A percentile compares a stretch with the other conserved stretches of the same genome.
These are phyloP conservation scores for Penicillium sp. DNA, from an alignment of 2,329 filamentous ascomycete genomes.

Conservation along the genomic window DNA sequence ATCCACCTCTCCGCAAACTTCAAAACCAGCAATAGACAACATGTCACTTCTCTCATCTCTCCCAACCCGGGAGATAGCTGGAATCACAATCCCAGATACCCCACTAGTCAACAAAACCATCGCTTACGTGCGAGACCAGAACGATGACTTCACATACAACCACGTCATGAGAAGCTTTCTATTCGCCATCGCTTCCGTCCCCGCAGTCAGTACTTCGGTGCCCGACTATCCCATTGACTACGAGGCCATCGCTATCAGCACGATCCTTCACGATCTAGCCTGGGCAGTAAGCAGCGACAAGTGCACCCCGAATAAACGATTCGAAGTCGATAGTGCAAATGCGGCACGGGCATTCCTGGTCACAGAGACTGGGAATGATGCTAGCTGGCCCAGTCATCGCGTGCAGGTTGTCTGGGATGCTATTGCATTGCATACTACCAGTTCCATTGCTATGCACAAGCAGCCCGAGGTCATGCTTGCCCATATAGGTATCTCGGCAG, in stretches of 20 bases:
- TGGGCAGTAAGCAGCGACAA: conserved; percentile 40
- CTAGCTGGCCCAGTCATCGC: conserved; percentile 40
- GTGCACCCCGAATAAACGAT: conserved; percentile 47
- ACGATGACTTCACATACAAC: not conserved
- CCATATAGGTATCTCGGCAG: conserved; percentile 36
- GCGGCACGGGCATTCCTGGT: conserved; percentile 44
- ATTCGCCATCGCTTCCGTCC: not conserved
- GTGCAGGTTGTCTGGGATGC: conserved; percentile 52
- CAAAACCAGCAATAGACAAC: not conserved
- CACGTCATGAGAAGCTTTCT: not conserved
- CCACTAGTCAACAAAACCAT: not conserved
- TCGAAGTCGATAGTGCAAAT: conserved; percentile 53
- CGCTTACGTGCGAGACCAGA: not conserved
- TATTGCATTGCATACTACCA: conserved; percentile 49
- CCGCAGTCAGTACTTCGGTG: not conserved
- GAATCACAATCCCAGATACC: not conserved
- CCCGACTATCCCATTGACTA: not conserved
- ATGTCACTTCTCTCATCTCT: not conserved
- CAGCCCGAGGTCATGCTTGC: conserved; percentile 43
- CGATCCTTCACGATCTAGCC: conserved; percentile 29
- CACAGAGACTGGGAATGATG: conserved; percentile 6
- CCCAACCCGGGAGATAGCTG: not conserved
- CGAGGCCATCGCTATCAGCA: conserved; percentile 3
- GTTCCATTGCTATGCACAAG: conserved; percentile 43
- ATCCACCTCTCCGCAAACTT: no score